A percentile compares a stretch with the other conserved stretches of the same genome.
Evolutionary conservation across 2,329 filamentous ascomycete species (phyloP).

Genomic region (Akanthomyces uredinophilus): DNA sequence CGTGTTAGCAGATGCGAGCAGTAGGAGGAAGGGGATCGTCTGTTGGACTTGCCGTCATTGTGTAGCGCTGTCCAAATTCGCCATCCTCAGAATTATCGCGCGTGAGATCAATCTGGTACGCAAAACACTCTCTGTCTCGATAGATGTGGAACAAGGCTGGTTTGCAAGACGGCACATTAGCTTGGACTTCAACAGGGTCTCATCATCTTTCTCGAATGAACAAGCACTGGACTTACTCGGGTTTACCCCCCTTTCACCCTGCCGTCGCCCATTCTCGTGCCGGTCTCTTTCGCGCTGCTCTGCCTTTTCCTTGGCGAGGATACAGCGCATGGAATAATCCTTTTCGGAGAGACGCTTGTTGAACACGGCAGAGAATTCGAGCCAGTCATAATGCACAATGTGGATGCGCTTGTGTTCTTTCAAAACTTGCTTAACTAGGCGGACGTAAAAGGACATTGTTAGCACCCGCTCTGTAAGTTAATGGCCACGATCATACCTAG

Average conservation of each 20-base stretch:
- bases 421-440: conserved; percentile 34
- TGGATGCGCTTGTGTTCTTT: conserved; percentile 30
- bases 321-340: conserved; percentile 39
- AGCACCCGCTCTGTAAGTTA: not conserved
- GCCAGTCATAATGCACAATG: conserved; percentile 49
- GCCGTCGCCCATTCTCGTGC: conserved; percentile 33
- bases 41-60: conserved; percentile 48
- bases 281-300: conserved; percentile 29
- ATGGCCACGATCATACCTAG: conserved; percentile 26
- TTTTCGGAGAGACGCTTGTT: conserved; percentile 28
- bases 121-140: conserved; percentile 55
- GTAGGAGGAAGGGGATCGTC: not conserved
- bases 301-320: conserved; percentile 27
- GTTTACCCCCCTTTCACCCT: conserved; percentile 42
- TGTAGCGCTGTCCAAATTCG: conserved; percentile 53
- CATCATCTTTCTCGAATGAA: not conserved
- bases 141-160: conserved; percentile 55
- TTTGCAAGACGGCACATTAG: not conserved
- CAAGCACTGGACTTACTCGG: conserved; percentile 36
- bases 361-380: conserved; percentile 39
- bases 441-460: not conserved
- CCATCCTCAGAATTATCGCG: conserved; percentile 42
- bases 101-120: conserved; percentile 58
- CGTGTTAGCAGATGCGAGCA: not conserved
- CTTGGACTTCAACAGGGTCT: not conserved